phyloP scores from a whole-genome alignment of 768 basidiomycete species.

The Termitomyces sp. region DNA sequence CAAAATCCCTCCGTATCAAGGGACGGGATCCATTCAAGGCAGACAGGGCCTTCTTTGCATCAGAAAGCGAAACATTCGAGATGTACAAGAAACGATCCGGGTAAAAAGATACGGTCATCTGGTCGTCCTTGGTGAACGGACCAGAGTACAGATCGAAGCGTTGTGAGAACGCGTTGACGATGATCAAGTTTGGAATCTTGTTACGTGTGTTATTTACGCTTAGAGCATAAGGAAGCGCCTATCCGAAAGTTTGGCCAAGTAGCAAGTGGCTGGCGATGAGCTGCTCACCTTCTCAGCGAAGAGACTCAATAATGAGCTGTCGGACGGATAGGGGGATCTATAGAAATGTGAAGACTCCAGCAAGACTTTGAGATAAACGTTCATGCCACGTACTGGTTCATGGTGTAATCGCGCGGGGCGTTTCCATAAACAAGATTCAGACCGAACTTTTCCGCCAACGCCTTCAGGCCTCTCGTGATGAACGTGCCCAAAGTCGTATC shows the following conservation, averaged over 20 bases:
- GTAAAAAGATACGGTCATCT: conserved; percentile 72
- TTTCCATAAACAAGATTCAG: conserved; percentile 60
- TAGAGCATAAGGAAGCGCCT: conserved; percentile 54
- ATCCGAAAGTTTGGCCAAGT: background rate
- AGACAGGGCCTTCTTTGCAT: conserved; percentile 51
- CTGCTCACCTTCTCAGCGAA: conserved; percentile 41
- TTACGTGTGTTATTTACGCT: conserved; percentile 61
- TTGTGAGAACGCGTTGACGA: conserved; percentile 58
- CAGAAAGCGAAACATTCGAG: conserved; percentile 41
- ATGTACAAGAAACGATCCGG: conserved; percentile 60
- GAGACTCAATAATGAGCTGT: conserved; percentile 53
- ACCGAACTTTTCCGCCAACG: conserved; percentile 55
- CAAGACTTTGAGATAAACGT: background rate
- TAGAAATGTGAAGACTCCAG: conserved; percentile 2
- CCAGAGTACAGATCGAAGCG: conserved; percentile 68
- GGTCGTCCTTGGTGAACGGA: conserved; percentile 75
- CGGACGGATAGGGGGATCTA: conserved; percentile 61
- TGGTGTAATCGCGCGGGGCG: conserved; percentile 72
- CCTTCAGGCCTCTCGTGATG: conserved; percentile 52
- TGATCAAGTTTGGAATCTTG: conserved; percentile 55
- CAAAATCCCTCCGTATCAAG: conserved; percentile 2
- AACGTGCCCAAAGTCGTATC: conserved; percentile 50
- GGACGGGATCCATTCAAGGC: conserved; percentile 36
- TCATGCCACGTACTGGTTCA: conserved; percentile 42
- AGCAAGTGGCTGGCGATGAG: background rate